Evolutionary conservation across 1,284 basidiomycete genomes (phyloP), one percentile per base, ranked within the genome.

Genomic region (Coniophora puteana): DNA sequence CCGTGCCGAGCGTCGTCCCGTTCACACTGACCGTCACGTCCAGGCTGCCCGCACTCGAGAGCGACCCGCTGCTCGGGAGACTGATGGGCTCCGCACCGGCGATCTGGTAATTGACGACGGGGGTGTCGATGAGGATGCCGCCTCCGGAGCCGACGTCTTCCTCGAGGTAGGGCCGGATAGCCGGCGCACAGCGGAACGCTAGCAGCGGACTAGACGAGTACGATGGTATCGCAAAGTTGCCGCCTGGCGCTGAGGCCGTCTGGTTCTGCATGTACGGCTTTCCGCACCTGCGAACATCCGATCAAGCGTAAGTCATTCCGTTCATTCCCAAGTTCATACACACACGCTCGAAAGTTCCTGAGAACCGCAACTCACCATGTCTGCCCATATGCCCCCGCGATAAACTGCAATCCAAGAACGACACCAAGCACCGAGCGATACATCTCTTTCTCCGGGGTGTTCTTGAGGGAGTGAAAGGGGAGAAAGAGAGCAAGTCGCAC

Each of bases 141-240:
- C 49, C 57, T 4, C 53, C 41, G 17, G 55, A 47, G 23, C 33
- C 28, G 5, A 49, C 41, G 22, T 59, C 57, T 33, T 61, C 57
- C n/a, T 47, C 53, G 12, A 59, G 30, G 35, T 63, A 59, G 10
- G 57, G 57, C 36, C 39, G 53, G 38, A 57, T 44, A 13, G 61
- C 61, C 14, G 59, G 55, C 0, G 48, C 43, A 30, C 61, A 59
- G 33, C 57, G 55, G 14, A 59, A 51, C 18, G 57, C 59, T 23
- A 59, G 30, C 10, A 59, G 44, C 26, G 57, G 55, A 5, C 8
- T 39, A n/a, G 46, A 14, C 38, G 57, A 60, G 5, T 30, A 10
- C 4, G 48, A 24, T 4, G 59, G 51, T 8, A 40, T 26, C 4
- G 49, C 18, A 32, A 59, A 59, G 6, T 43, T 25, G 17, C 61